Evolutionary conservation across 257 asterid genomes (phyloP).

Genomic region (Solanum virginianum): DNA sequence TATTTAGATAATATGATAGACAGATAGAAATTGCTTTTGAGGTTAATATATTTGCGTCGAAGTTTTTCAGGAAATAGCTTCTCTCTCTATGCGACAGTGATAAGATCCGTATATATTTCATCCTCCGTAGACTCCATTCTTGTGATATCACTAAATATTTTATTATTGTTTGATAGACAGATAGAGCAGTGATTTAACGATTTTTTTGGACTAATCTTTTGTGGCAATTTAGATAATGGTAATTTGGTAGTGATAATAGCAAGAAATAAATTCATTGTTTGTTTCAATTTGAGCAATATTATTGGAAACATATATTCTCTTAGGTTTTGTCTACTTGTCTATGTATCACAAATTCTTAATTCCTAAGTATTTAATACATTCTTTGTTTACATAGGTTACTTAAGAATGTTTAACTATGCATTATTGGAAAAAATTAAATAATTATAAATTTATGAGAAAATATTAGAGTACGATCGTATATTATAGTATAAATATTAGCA

Average conservation of each 20-base stretch:
- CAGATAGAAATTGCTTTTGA: no score
- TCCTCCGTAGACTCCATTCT: no score
- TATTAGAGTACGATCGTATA: not conserved
- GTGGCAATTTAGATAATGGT: not conserved
- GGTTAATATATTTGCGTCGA: no score
- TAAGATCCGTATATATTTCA: no score
- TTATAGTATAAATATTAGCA: not conserved
- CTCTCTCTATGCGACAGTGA: no score
- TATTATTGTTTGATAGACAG: no score
- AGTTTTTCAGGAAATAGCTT: no score
- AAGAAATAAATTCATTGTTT: not conserved
- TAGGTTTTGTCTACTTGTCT: not conserved
- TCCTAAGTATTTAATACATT: not conserved
- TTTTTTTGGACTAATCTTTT: not conserved
- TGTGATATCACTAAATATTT: no score
- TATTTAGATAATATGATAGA: not conserved
- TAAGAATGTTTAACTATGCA: not conserved
- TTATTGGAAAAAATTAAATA: not conserved
- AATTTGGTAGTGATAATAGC: not conserved
- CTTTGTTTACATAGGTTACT: not conserved
- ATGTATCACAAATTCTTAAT: not conserved
- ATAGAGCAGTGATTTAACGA: no score
- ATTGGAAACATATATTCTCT: not conserved
- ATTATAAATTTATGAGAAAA: not conserved
- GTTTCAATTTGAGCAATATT: not conserved